These are phyloP conservation scores for Calonectria pteridis DNA, from an alignment of 2,329 filamentous ascomycete species.

Conservation along the genomic window DNA sequence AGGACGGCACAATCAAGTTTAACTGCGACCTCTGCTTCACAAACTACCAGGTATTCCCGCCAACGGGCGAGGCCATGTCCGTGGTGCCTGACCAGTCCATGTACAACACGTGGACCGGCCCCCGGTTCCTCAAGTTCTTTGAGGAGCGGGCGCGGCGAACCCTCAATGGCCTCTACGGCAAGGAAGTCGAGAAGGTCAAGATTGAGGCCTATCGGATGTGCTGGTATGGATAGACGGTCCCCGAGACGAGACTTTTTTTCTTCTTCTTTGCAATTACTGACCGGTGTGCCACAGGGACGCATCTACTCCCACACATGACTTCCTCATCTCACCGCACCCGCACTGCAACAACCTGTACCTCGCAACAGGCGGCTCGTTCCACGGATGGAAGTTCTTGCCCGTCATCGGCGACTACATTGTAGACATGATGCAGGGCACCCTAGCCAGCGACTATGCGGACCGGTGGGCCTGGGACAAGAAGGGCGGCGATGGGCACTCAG, in stretches of 20 bases:
- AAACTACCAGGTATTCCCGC: conserved; percentile 61
- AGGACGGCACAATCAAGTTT: conserved; percentile 68
- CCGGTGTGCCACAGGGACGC: conserved; percentile 63
- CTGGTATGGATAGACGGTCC: conserved; percentile 52
- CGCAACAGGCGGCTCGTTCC: conserved; percentile 73
- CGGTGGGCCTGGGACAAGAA: conserved; percentile 62
- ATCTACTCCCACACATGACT: conserved; percentile 72
- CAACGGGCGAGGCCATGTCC: conserved; percentile 65
- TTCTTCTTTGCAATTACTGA: conserved; percentile 21
- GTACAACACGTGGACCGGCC: conserved; percentile 58
- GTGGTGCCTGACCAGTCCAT: conserved; percentile 57
- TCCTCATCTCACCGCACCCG: conserved; percentile 67
- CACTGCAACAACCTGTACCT: conserved; percentile 67
- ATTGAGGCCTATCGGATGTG: conserved; percentile 61
- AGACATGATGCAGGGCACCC: conserved; percentile 59
- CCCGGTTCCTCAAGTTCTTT: conserved; percentile 56
- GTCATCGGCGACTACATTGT: conserved; percentile 71
- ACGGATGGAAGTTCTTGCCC: conserved; percentile 75
- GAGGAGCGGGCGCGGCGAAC: conserved; percentile 57
- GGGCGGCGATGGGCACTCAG: conserved; percentile 54
- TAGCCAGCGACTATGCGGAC: conserved; percentile 53
- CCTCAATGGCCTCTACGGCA: conserved; percentile 57
- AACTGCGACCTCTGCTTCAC: conserved; percentile 71
- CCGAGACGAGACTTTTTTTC: background rate
- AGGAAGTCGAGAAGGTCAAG: conserved; percentile 51